Evolutionary conservation across 2,329 filamentous ascomycete genomes (phyloP).

Genomic region (Calonectria montana): DNA sequence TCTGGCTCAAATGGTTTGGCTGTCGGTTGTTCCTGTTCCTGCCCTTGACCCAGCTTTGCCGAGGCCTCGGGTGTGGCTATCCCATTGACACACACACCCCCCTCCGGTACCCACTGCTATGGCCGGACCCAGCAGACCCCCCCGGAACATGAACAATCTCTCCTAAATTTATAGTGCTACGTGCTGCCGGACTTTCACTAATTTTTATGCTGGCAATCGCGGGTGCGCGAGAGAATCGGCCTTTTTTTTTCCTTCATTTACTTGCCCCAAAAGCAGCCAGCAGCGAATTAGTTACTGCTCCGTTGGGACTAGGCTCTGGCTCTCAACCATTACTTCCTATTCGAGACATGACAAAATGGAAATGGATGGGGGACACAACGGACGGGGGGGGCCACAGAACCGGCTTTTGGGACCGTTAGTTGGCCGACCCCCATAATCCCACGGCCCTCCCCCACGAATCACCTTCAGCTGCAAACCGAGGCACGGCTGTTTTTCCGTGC

Average conservation of each 20-base stretch:
- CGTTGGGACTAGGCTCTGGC: background rate
- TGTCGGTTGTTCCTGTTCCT: background rate
- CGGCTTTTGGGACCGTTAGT: slow-evolving; percentile 1
- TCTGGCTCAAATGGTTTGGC: background rate
- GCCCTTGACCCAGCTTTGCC: background rate
- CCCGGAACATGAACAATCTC: background rate
- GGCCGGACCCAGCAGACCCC: background rate
- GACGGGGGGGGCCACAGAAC: background rate
- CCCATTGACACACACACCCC: background rate
- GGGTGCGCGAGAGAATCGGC: background rate
- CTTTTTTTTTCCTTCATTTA: no score
- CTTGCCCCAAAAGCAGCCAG: no score
- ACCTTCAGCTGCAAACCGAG: slow-evolving; percentile 36
- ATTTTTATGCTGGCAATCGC: background rate
- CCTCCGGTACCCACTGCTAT: background rate
- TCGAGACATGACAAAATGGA: background rate
- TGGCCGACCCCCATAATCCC: background rate
- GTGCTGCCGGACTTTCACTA: background rate
- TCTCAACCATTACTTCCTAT: background rate
- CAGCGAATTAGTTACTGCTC: background rate
- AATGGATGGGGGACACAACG: background rate
- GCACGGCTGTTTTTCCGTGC: slow-evolving; percentile 28
- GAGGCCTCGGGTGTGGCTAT: slow-evolving; percentile 14
- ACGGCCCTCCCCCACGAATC: slow-evolving; percentile 34
- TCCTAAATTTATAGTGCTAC: background rate